Evolutionary conservation across 495 filamentous ascomycete genomes (phyloP).

Genomic region (Podospora didyma): DNA sequence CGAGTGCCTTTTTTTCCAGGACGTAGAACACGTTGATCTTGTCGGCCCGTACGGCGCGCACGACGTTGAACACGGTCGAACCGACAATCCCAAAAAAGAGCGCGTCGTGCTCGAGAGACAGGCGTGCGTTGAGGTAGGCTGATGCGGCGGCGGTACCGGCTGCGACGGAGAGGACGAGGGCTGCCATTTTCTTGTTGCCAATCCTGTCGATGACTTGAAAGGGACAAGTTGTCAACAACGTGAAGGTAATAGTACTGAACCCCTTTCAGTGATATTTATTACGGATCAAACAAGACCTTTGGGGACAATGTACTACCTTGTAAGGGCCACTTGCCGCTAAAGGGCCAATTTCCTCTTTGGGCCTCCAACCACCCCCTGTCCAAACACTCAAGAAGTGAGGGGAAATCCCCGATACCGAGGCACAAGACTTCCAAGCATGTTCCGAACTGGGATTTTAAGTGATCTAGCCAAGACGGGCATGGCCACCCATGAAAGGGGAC

Average conservation of each 20-base stretch:
- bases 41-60: conserved; percentile 49
- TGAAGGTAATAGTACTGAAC: background rate
- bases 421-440: background rate
- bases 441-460: no score
- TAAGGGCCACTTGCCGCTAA: no score
- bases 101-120: conserved; percentile 63
- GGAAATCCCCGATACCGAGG: background rate
- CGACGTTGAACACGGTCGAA: conserved; percentile 34
- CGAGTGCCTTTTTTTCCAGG: conserved; percentile 65
- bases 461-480: no score
- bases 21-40: conserved; percentile 72
- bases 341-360: background rate
- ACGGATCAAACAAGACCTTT: background rate
- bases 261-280: background rate
- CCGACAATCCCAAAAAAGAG: conserved; percentile 48
- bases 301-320: no score
- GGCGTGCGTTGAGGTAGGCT: conserved; percentile 78
- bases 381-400: background rate
- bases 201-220: no score
- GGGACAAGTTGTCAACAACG: background rate
- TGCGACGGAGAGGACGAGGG: background rate
- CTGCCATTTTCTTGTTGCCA: background rate
- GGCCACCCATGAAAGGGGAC: conserved; percentile 16
- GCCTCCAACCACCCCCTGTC: no score
- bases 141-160: conserved; percentile 63